Conservation (phyloP, 495 filamentous ascomycete species). For the Aspergillus carlsbadensis region DNA sequence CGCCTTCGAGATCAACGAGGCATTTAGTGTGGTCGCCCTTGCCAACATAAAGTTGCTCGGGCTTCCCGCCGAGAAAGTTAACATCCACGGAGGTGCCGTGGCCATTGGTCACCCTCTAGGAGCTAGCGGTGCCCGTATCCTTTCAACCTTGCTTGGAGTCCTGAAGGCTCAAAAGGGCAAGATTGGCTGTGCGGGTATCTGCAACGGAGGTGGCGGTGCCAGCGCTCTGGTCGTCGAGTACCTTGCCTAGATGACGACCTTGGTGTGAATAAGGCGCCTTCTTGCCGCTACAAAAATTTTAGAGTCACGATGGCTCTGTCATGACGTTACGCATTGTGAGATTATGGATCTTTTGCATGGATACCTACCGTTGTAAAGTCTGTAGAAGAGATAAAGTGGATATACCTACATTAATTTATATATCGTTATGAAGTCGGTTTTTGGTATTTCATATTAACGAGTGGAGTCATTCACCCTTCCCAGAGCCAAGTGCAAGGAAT, state of each 20-base stretch:
- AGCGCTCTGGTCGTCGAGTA: conserved; percentile 85
- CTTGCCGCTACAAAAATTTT: neutral
- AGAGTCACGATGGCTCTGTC: neutral
- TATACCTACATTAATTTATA: neutral
- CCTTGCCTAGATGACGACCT: conserved; percentile 15
- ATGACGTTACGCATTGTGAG: conserved; percentile 1
- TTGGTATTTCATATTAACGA: no score
- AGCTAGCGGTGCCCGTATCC: conserved; percentile 87
- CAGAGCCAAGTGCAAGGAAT: no score
- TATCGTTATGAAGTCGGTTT: no score
- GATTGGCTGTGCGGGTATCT: conserved; percentile 92
- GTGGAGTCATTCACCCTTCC: no score
- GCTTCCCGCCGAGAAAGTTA: conserved; percentile 82
- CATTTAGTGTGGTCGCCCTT: conserved; percentile 93
- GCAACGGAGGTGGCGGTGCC: conserved; percentile 96
- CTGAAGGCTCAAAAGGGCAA: conserved; percentile 86
- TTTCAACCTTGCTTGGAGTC: conserved; percentile 87
- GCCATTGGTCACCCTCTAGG: conserved; percentile 95
- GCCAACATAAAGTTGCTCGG: conserved; percentile 90
- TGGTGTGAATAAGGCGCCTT: neutral
- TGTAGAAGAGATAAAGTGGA: neutral
- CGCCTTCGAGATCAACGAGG: conserved; percentile 98
- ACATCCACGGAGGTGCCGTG: conserved; percentile 92
- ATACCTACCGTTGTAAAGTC: neutral
- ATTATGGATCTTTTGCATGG: neutral